Evolutionary conservation across 2,329 filamentous ascomycete species (phyloP).

Genomic region (Hymenoscyphus salicellus): DNA sequence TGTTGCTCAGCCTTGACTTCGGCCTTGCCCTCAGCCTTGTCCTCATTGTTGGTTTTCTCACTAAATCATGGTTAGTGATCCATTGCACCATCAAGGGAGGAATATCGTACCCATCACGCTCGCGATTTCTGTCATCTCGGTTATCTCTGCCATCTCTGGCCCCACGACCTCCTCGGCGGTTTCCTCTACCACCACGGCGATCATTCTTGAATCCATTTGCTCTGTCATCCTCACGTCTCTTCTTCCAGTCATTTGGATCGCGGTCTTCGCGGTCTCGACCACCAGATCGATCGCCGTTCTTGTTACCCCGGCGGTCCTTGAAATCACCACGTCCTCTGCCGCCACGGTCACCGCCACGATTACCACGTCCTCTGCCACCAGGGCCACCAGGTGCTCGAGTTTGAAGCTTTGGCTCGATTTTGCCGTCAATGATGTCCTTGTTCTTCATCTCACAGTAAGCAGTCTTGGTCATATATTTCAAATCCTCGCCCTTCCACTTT

Average conservation of each 20-base stretch:
- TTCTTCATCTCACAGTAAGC: conserved; percentile 80
- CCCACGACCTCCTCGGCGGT: conserved; percentile 43
- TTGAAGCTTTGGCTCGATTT: conserved; percentile 55
- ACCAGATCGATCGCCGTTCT: conserved; percentile 6
- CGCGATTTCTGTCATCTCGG: conserved; percentile 38
- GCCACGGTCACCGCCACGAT: conserved; percentile 40
- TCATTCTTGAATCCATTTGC: conserved; percentile 52
- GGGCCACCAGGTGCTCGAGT: conserved; percentile 13
- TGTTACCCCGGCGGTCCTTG: not conserved
- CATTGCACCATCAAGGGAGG: not conserved
- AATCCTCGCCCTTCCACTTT: conserved; percentile 74
- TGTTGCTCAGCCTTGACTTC: conserved; percentile 5
- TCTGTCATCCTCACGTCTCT: conserved; percentile 60
- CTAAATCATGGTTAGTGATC: conserved; percentile 18
- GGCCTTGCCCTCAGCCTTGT: conserved; percentile 12
- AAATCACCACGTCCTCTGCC: conserved; percentile 14
- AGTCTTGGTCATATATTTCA: conserved; percentile 83
- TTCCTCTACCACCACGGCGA: conserved; percentile 31
- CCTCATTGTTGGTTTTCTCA: conserved; percentile 17
- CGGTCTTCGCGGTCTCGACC: conserved; percentile 33
- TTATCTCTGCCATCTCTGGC: conserved; percentile 40
- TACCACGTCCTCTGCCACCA: conserved; percentile 20
- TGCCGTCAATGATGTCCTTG: conserved; percentile 67
- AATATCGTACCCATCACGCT: conserved; percentile 32
- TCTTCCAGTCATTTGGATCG: conserved; percentile 61